A percentile compares a stretch with the other conserved stretches of the same genome.
These are phyloP conservation scores for Spongospora subterranea DNA, from an alignment of 208 protist species.

Conservation along the genomic window DNA sequence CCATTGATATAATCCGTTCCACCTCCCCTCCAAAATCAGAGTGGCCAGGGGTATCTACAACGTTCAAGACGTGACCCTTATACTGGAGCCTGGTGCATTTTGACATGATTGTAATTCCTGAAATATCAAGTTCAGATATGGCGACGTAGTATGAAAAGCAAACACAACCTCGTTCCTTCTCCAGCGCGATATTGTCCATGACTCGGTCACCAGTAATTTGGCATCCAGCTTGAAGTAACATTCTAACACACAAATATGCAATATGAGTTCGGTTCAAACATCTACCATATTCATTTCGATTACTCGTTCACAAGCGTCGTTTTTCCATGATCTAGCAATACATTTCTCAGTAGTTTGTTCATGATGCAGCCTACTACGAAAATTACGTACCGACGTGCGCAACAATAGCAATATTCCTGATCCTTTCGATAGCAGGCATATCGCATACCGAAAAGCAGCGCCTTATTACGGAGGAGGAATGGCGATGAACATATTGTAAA, in stretches of 20 bases:
- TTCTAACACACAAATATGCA: not conserved
- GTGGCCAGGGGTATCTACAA: conserved; percentile 64
- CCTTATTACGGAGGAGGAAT: too few species aligned
- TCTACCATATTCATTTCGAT: not conserved
- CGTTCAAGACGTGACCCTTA: conserved; percentile 56
- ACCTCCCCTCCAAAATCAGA: conserved; percentile 64
- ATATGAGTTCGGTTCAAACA: not conserved
- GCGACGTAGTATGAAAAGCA: not conserved
- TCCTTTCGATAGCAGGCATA: conserved; percentile 18
- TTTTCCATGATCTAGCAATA: conserved; percentile 17
- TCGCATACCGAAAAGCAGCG: too few species aligned
- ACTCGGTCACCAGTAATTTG: conserved; percentile 38
- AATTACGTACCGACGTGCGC: not conserved
- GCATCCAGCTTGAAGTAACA: conserved; percentile 18
- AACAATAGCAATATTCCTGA: conserved; percentile 44
- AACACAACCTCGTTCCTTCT: conserved; percentile 43
- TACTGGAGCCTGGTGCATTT: conserved; percentile 46
- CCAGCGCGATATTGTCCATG: conserved; percentile 43
- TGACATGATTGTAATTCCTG: conserved; percentile 50
- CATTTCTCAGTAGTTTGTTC: not conserved
- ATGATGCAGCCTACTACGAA: not conserved
- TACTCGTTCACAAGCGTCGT: conserved; percentile 45
- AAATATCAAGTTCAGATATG: not conserved
- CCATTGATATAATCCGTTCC: conserved; percentile 63
- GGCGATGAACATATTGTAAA: too few species aligned